A percentile compares a stretch with the other conserved stretches of the same genome.
Conservation (phyloP, 441 rosid species). For the Eugenia klotzschiana region DNA sequence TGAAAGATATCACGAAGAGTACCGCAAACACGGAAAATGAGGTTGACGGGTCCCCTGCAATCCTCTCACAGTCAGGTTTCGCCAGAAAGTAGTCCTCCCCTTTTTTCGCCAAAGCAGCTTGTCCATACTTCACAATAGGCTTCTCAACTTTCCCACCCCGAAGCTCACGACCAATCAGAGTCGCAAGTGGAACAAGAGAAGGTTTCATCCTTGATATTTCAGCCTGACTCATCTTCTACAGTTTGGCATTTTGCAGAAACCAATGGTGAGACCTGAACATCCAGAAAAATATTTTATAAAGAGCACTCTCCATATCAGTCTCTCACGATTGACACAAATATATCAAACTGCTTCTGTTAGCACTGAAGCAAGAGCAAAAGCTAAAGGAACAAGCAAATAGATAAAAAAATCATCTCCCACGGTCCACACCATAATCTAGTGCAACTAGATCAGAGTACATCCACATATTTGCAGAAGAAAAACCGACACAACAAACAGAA, state of each 20-base stretch:
- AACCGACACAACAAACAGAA: not conserved
- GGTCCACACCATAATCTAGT: not conserved
- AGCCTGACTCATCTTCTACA: conserved; percentile 53
- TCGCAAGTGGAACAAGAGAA: conserved; percentile 76
- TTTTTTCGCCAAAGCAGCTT: conserved; percentile 90
- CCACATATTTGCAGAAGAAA: not conserved
- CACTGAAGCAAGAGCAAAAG: not conserved
- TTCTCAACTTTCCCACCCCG: conserved; percentile 74
- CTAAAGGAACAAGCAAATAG: not conserved
- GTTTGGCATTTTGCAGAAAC: conserved; percentile 33
- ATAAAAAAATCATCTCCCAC: not conserved
- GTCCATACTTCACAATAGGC: conserved; percentile 79
- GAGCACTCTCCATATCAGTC: not conserved
- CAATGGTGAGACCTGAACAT: conserved; percentile 13
- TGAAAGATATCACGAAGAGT: not conserved
- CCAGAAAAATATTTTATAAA: not conserved
- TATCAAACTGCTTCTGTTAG: not conserved
- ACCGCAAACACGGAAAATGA: conserved; percentile 90
- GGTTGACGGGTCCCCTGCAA: conserved; percentile 63
- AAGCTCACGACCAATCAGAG: conserved; percentile 84
- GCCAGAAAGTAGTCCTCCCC: conserved; percentile 90
- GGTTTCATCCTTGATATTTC: conserved; percentile 46
- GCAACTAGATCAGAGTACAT: not conserved
- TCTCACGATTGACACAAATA: not conserved
- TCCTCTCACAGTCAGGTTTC: conserved; percentile 64